A percentile compares a stretch with the other conserved stretches of the same genome.
These are phyloP conservation scores for Penicillium frequentans DNA, from an alignment of 2,329 filamentous ascomycete species.

Conservation along the genomic window DNA sequence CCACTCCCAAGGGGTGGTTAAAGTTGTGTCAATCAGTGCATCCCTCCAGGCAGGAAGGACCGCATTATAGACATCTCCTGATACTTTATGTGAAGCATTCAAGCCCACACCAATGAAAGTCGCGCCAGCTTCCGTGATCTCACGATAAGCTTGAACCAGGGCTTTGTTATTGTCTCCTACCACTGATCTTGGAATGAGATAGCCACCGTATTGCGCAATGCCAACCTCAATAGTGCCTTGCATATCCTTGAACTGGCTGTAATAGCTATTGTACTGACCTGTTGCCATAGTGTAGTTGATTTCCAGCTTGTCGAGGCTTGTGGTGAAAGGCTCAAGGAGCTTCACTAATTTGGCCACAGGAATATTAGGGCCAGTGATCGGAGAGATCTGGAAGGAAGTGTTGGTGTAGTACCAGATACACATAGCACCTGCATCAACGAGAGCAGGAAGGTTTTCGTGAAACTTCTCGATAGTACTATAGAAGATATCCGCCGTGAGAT, in stretches of 20 bases:
- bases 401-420: conserved; percentile 53
- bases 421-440: conserved; percentile 54
- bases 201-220: conserved; percentile 40
- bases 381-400: conserved; percentile 49
- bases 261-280: conserved; percentile 32
- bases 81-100: conserved; percentile 38
- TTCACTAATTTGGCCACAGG: conserved; percentile 42
- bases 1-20: conserved; percentile 42
- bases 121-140: conserved; percentile 35
- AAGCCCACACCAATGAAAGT: conserved; percentile 39
- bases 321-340: conserved; percentile 50
- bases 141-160: conserved; percentile 33
- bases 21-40: conserved; percentile 41
- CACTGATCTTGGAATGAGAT: conserved; percentile 38
- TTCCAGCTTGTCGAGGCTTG: conserved; percentile 37
- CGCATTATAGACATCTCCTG: conserved; percentile 44
- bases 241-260: conserved; percentile 33
- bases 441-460: conserved; percentile 48
- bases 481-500: conserved; percentile 45
- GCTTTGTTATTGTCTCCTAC: conserved; percentile 31
- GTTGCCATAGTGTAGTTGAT: conserved; percentile 34
- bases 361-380: conserved; percentile 51
- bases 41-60: conserved; percentile 46
- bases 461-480: conserved; percentile 52
- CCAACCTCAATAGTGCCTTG: conserved; percentile 30